These are phyloP conservation scores for Vanderwaltozyma polyspora DNA, from an alignment of 805 yeast species.

Conservation along the genomic window DNA sequence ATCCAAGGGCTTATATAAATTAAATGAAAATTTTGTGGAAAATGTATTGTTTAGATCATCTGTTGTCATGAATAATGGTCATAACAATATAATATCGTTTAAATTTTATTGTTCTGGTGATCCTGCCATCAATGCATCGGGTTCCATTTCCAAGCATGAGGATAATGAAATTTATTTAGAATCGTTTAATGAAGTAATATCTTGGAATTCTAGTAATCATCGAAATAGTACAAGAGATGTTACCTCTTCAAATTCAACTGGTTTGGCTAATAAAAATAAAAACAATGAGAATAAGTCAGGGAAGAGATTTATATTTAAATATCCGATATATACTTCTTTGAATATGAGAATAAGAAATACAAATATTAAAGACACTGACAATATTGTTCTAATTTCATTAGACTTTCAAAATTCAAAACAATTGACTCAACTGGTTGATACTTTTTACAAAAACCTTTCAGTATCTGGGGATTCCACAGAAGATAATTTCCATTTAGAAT, in stretches of 20 bases:
- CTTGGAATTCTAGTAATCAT: constrained; percentile 4
- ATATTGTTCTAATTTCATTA: constrained; percentile 21
- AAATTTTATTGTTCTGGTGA: constrained; percentile 4
- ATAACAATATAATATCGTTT: constrained; percentile 16
- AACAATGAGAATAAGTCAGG: background rate
- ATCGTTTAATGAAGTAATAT: constrained; percentile 20
- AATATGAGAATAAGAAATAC: constrained; percentile 25
- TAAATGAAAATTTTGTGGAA: constrained; percentile 12
- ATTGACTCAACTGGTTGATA: constrained; percentile 10
- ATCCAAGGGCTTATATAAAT: constrained; percentile 6
- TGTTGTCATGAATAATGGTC: constrained; percentile 26
- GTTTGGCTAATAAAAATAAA: background rate
- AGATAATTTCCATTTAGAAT: background rate
- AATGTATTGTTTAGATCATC: constrained; percentile 19
- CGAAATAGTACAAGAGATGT: background rate
- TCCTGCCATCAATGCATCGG: background rate
- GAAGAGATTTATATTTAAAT: constrained; percentile 7
- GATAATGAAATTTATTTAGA: constrained; percentile 4
- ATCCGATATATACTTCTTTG: constrained; percentile 24
- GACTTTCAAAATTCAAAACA: constrained; percentile 25
- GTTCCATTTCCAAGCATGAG: background rate
- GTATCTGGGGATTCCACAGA: too few species aligned
- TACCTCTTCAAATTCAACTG: background rate
- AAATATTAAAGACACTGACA: constrained; percentile 9
- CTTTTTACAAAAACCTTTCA: constrained; percentile 1